Base-by-base conservation (phyloP, 768 basidiomycete species). In the Boletus coccyginus region DNA sequence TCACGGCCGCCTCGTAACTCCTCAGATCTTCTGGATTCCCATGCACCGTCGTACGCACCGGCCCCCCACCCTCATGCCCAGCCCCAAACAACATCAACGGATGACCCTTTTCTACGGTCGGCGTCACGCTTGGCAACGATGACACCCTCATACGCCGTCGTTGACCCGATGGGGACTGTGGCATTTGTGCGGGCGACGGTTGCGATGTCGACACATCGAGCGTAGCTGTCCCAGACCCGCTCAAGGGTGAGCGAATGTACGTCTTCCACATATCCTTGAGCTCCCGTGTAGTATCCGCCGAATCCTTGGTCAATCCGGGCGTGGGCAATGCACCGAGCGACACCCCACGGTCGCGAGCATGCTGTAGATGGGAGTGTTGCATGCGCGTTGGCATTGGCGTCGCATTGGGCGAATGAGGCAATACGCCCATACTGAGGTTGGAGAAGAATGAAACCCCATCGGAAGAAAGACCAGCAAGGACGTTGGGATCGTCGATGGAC, bases 1-100 rank as follows among this genome's bases (percentile, higher is more conserved):
- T 70, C 16, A 91, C 84, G 5, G 90, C 90, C 41, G 86, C 87
- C 65, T 90, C 86, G 55, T 92, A 92, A 54, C 81, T 81, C 56
- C 79, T 74, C 58, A 92, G 60, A 62, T 91, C 89, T 14, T 92
- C 89, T 42, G 75, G 65, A 39, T 75, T 73, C 8, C 66, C 78
- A 50, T 81, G 77, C 42, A 76, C 51, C 31, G 78, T 79, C 52
- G 74, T 72, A 19, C 77, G 72, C 68, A 70, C 66, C 41, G 68
- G 1, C 5, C 31, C 63, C 55, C 43, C 52, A 19, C 31, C 63
- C 54, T 65, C 58, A n/a, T 68, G 62, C 14, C 41, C 58, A n/a
- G 12, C 38, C 4, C 55, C 70, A 24, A 59, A 62, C 14, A 27
- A 16, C 55, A 59, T 56, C 51, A 60, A 41, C 14, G 66, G 64